Evolutionary conservation across 225 moss, liverwort and hornwort species (phyloP), one percentile per base, ranked within the genome.

Genomic region (Climacium dendroides): DNA sequence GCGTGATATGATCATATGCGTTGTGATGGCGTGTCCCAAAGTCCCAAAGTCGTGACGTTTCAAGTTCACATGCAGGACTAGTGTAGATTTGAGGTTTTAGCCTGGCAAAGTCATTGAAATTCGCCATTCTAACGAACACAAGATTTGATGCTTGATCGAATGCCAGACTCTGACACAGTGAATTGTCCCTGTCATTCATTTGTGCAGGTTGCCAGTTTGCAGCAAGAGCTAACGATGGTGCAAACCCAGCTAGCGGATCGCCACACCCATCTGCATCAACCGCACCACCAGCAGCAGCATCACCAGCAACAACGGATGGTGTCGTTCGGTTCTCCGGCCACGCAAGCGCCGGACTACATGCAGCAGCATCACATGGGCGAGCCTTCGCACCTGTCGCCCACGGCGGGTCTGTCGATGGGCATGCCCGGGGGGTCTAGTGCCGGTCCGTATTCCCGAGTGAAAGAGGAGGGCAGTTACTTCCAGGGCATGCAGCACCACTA

Each of bases 141-240:
- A 58, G 57, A 9, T 41, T 22, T 43, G 39, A 57, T 59, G 43
- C 26, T 15, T 61, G 80, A 60, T 81, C 29, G 14, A 70, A 52
- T 54, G 37, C 37, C 39, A 67, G 85, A 67, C 35, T 57, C 57
- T 85, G 61, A 84, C 54, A 14, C 37, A 14, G 60, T 41, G 32
- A 63, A 35, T 24, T 86, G 29, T 76, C 22, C 19, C 63, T 70
- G 37, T 58, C 15, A 9, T 24, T 53, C 37, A 4, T 83, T 39
- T 88, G 35, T 81, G 50, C 65, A 98, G 98, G 98, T 98, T 74
- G 98, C 98, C 28, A 96, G 95, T 83, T 92, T 98, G 81, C 97
- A 98, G 91, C 94, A 96, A 53, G 98, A 98, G 92, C 89, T 98
- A 65, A 96, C 97, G 18, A 92, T 96, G 83, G 98, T 98, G 87